Evolutionary conservation across 805 yeast genomes (phyloP), one percentile per base, ranked within the genome.

Genomic region (Starmera caribaea): DNA sequence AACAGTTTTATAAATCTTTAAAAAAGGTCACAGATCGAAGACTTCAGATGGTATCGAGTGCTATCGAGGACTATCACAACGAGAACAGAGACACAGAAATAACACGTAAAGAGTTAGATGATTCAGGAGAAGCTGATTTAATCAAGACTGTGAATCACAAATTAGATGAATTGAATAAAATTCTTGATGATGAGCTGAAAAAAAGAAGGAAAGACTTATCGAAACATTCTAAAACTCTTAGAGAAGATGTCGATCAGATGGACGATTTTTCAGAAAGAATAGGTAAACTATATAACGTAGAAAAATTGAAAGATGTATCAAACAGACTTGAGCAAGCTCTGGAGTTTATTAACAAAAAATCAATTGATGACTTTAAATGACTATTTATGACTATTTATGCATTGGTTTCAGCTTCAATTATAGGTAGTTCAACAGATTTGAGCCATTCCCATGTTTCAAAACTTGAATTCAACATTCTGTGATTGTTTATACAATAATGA

Each of bases 371-470:
- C 9, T 15, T 13, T 41, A 32, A 55, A 9, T 50, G 44, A n/a
- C 28, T 35, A n/a, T n/a, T n/a, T n/a, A n/a, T n/a, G n/a, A n/a
- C n/a, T n/a, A n/a, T n/a, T n/a, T n/a, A 52, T 37, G 45, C 47
- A 45, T 59, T 52, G 4, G 61, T 38, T 31, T 46, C 37, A 2
- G 42, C 41, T 28, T 57, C 59, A 3, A 66, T 28, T 1, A 39
- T 33, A 1, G 49, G 45, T 12, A 55, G 50, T 1, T 40, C 29
- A 17, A 44, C 54, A 27, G 60, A 66, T 8, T 54, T 48, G 6
- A 73, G 45, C 87, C 88, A 82, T 49, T 69, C 73, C 77, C 89
- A 87, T 1, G 77, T 82, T 43, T 88, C 94, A 53, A 79, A 92
- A 32, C 79, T 84, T 76, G 97, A 92, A 56, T 92, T 92, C 43